phyloP scores from a whole-genome alignment of 148 eudicot genomes.

The Chenopodium suecicum region DNA sequence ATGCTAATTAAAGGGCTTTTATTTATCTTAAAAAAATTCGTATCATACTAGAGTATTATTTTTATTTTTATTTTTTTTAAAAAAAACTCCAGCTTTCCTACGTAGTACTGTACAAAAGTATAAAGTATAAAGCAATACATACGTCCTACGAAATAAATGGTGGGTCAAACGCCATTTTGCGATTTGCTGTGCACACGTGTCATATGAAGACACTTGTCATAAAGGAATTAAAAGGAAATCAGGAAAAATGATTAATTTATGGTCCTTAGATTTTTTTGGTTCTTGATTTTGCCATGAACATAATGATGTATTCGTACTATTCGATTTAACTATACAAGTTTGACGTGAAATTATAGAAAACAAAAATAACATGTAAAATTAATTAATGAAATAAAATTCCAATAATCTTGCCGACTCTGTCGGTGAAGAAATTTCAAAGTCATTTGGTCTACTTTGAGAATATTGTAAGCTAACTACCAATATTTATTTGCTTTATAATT shows the following conservation, averaged over 20 bases:
- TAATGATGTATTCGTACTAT: too few relatives aligned
- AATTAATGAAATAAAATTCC: not conserved
- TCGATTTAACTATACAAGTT: too few relatives aligned
- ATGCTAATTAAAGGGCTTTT: too few relatives aligned
- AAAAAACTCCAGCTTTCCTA: too few relatives aligned
- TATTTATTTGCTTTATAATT: not conserved
- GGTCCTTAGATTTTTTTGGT: not conserved
- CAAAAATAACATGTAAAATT: too few relatives aligned
- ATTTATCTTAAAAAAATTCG: too few relatives aligned
- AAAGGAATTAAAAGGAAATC: not conserved
- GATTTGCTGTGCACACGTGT: not conserved
- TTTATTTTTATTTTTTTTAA: too few relatives aligned
- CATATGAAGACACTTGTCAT: not conserved
- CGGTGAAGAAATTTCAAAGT: constrained; percentile 18
- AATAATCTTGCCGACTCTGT: constrained; percentile 1
- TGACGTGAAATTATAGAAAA: too few relatives aligned
- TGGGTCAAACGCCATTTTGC: not conserved
- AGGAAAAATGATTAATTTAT: not conserved
- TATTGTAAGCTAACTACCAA: not conserved
- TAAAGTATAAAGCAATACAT: too few relatives aligned
- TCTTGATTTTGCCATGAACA: not conserved
- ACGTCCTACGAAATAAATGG: too few relatives aligned
- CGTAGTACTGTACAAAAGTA: too few relatives aligned
- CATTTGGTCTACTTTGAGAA: not conserved
- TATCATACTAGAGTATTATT: too few relatives aligned